These are phyloP conservation scores for Lyophyllum shimeji DNA, from an alignment of 768 basidiomycete species.

Conservation along the genomic window DNA sequence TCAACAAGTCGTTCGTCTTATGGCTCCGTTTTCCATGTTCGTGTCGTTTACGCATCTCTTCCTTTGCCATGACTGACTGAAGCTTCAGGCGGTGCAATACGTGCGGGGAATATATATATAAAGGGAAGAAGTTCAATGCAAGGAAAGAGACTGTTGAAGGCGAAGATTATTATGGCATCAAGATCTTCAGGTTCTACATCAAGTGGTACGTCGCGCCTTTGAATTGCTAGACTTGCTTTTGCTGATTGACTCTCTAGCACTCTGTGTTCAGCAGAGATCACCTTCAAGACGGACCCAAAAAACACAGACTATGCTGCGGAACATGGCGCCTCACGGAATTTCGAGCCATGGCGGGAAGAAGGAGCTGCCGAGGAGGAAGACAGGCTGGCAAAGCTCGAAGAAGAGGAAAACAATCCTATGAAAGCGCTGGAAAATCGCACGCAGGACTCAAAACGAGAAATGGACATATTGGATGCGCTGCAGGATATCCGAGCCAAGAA, in stretches of 20 bases:
- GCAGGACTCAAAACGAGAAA: slow-evolving; percentile 91
- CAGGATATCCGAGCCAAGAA: slow-evolving; percentile 90
- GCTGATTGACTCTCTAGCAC: slow-evolving; percentile 53
- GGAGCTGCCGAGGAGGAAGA: slow-evolving; percentile 79
- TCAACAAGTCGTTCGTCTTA: slow-evolving; percentile 96
- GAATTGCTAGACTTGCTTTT: background rate
- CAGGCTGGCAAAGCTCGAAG: slow-evolving; percentile 79
- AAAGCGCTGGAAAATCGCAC: slow-evolving; percentile 93
- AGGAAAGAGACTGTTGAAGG: slow-evolving; percentile 97
- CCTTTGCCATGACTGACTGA: slow-evolving; percentile 6
- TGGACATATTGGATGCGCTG: slow-evolving; percentile 96
- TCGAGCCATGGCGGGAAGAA: slow-evolving; percentile 95
- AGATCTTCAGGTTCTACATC: slow-evolving; percentile 92
- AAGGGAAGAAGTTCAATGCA: slow-evolving; percentile 99
- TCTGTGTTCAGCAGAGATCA: slow-evolving; percentile 95
- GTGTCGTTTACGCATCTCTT: slow-evolving; percentile 20
- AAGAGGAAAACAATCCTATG: slow-evolving; percentile 97
- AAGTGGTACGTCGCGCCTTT: slow-evolving; percentile 62
- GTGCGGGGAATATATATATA: slow-evolving; percentile 98
- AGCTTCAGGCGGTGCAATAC: slow-evolving; percentile 79
- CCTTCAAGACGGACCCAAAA: slow-evolving; percentile 99
- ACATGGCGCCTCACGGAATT: slow-evolving; percentile 96
- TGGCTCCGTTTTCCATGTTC: slow-evolving; percentile 99
- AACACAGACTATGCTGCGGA: slow-evolving; percentile 93
- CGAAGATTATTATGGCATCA: slow-evolving; percentile 98